Base-by-base conservation (phyloP, 306 rosid genomes). In the Fragaria iinumae region DNA sequence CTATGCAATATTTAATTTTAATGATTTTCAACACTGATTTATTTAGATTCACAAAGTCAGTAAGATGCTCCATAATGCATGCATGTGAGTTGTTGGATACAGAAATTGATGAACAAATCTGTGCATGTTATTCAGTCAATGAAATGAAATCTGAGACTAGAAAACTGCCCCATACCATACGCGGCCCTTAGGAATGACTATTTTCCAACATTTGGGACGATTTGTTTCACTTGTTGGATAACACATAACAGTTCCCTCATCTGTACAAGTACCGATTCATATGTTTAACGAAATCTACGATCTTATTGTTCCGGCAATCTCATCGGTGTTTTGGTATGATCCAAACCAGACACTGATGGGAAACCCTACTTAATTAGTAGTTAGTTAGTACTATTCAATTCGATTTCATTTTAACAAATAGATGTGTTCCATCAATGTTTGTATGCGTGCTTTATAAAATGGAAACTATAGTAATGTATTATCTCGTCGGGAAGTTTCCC, bases 401-500 rank as follows among this genome's bases (percentile, higher is more conserved):
- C 23, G 25, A 53, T 53, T 18, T 20, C 8, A n/a, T 55, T 32
- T 32, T n/a, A 50, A 50, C 56, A 50, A 50, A 50, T 50, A 50
- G 56, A 50, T 16, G 21, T 50, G 8, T 50, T 50, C 56, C 27
- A 55, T 23, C 60, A 7, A 8, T 55, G 9, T 7, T 55, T 57
- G 3, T 0, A 11, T 11, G 34, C 14, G 11, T 29, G 1, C 6
- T 11, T 11, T 57, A 57, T 23, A 57, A 10, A 57, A 57, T 11
- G 4, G 34, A 57, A 57, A 23, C 34, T 57, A 23, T 57, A 11
- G 34, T 57, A 63, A 63, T 32, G 68, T 65, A 17, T 65, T 41
- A 64, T 65, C 23, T 67, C 71, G 49, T 38, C 2, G 56, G n/a
- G 32, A 44, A 18, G 21, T 18, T 74, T 44, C 77, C 77, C 47